Conservation (phyloP, 192 early-diverging fungal species). For the Linnemannia hyalina region DNA sequence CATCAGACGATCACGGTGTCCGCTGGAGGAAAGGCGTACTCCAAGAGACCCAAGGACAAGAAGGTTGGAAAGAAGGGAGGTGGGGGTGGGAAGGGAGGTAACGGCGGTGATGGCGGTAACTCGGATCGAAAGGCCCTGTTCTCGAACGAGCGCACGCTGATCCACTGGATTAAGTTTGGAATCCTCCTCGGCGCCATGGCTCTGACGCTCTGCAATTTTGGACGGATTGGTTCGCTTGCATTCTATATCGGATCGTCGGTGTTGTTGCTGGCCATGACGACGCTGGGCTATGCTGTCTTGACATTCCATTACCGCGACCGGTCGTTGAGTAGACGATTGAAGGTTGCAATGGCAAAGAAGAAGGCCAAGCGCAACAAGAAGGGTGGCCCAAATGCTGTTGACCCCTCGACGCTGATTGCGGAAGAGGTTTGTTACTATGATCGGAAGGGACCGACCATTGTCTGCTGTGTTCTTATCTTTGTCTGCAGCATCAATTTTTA, state of each 20-base stretch:
- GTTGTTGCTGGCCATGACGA: slow-evolving; percentile 47
- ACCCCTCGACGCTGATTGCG: neutral
- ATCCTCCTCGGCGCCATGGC: slow-evolving; percentile 76
- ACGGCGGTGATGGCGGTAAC: slow-evolving; percentile 18
- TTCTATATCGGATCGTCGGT: slow-evolving; percentile 20
- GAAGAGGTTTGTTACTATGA: slow-evolving; percentile 75
- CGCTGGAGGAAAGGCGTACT: slow-evolving; percentile 22
- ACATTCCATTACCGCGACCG: slow-evolving; percentile 80
- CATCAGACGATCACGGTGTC: slow-evolving; percentile 8
- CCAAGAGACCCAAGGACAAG: slow-evolving; percentile 21
- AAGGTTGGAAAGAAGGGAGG: slow-evolving; percentile 18
- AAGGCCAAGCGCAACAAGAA: slow-evolving; percentile 62
- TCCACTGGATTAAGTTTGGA: slow-evolving; percentile 86
- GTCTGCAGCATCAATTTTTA: slow-evolving; percentile 82
- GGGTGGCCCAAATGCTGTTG: neutral
- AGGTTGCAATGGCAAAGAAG: slow-evolving; percentile 74
- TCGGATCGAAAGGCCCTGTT: slow-evolving; percentile 87
- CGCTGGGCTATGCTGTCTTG: slow-evolving; percentile 64
- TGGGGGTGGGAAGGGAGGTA: neutral
- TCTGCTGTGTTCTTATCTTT: slow-evolving; percentile 72
- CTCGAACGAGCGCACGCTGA: slow-evolving; percentile 90
- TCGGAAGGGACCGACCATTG: slow-evolving; percentile 75
- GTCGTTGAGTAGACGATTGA: slow-evolving; percentile 41
- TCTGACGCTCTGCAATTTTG: slow-evolving; percentile 79
- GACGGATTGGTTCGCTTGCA: slow-evolving; percentile 58